These are phyloP conservation scores for Calocybe indica DNA, from an alignment of 768 basidiomycete species.

Conservation along the genomic window DNA sequence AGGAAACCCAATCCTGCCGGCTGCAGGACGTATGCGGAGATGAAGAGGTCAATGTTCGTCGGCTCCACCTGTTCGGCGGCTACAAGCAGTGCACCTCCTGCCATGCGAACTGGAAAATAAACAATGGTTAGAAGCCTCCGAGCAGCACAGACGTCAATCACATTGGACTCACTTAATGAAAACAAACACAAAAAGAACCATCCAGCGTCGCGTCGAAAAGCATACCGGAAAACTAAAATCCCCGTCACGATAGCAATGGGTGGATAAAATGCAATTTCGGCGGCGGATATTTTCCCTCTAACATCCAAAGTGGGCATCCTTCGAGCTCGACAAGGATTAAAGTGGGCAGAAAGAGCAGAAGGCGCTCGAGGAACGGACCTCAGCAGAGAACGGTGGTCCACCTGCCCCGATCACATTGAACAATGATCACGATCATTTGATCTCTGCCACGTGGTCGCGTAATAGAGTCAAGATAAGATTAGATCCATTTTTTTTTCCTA, in stretches of 20 bases:
- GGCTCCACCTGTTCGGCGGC: conserved; percentile 41
- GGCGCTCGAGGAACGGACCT: not conserved
- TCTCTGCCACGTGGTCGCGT: conserved; percentile 1
- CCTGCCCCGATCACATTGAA: conserved; percentile 6
- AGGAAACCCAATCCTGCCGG: conserved; percentile 34
- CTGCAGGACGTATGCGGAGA: conserved; percentile 48
- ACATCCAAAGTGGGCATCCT: conserved; percentile 36
- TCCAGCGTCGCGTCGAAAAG: conserved; percentile 51
- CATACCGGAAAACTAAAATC: conserved; percentile 45
- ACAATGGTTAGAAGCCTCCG: no score
- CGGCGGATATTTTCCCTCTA: conserved; percentile 50
- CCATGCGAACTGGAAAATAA: conserved; percentile 43
- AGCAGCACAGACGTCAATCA: no score
- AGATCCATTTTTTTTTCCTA: conserved; percentile 8
- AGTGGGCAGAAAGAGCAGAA: not conserved
- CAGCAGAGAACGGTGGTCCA: conserved; percentile 9
- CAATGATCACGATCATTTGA: conserved; percentile 14
- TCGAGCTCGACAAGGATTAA: conserved; percentile 4
- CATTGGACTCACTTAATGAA: conserved; percentile 38
- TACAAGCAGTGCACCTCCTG: conserved; percentile 51
- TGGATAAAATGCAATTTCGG: conserved; percentile 52
- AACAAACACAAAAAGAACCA: conserved; percentile 68
- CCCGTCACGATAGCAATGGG: conserved; percentile 45
- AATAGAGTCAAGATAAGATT: conserved; percentile 14
- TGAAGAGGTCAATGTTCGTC: conserved; percentile 37